Evolutionary conservation across 2,329 filamentous ascomycete species (phyloP), one percentile per base, ranked within the genome.

Genomic region (Sporothrix pallida): DNA sequence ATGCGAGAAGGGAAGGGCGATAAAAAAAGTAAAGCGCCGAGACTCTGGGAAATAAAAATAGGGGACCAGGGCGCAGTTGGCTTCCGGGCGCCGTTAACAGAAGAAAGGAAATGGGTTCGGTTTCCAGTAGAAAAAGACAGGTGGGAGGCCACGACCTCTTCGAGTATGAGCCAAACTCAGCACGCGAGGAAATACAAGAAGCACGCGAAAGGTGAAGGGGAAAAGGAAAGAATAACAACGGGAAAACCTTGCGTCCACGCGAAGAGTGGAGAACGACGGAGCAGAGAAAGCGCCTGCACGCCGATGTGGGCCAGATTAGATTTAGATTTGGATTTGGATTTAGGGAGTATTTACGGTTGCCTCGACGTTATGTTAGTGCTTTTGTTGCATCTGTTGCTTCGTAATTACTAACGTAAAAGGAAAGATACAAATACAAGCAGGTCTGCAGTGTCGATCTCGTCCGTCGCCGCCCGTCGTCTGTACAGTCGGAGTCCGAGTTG

Each of bases 31-130:
- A 67, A 67, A 50, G 37, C 52, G 20, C 20, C 20, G 52, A 56
- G 52, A 17, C 15, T 48, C 15, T 48, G 10, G 46, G 42, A 63
- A 63, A 63, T 20, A n/a, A 63, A 23, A 65, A 46, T n/a, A 48
- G 42, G 37, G 42, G 62, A 65, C 17, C 4, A 62, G 58, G 58
- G 15, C 58, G 7, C 20, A 37, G 58, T 44, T 63, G 15, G 48
- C 44, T 42, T 48, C 62, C 62, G 62, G 62, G 17, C 62, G 42
- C 42, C 62, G 62, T 67, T 48, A 10, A 6, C 7, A 62, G 37
- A 10, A 20, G 37, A 46, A 63, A 15, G 37, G 17, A 56, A 23
- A 56, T 9, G n/a, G 3, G n/a, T 63, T 20, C 17, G 15, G 60
- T 42, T 42, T 63, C 26, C 37, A 56, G 6, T 17, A 37, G 31